phyloP scores from a whole-genome alignment of 1,284 basidiomycete genomes.

The Tilletiaria anomala region DNA sequence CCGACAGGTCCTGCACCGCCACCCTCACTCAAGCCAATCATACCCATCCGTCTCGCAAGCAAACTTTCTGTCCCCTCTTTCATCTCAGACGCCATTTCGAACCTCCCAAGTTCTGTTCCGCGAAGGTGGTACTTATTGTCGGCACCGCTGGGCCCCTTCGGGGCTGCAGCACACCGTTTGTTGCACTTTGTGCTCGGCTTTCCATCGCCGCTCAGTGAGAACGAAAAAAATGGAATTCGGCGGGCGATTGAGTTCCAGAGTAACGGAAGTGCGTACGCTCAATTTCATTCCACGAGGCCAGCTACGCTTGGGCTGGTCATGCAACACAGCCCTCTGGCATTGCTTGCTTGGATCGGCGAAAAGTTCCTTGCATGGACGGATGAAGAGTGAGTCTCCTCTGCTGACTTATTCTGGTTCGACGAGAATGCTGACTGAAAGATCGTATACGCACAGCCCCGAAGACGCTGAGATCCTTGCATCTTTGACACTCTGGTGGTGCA shows the following conservation, averaged over 20 bases:
- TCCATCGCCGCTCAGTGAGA: too few species aligned
- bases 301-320: conserved; percentile 41
- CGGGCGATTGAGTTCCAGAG: conserved; percentile 16
- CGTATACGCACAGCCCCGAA: too few species aligned
- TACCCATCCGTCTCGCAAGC: conserved; percentile 4
- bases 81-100: too few species aligned
- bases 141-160: too few species aligned
- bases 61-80: too few species aligned
- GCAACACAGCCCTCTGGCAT: conserved; percentile 38
- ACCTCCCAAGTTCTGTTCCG: too few species aligned
- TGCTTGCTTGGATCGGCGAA: conserved; percentile 43
- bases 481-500: conserved; percentile 42
- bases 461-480: conserved; percentile 34
- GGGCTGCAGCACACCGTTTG: too few species aligned
- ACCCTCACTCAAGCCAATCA: conserved; percentile 10
- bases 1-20: conserved; percentile 14
- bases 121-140: too few species aligned
- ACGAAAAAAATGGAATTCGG: conserved; percentile 7
- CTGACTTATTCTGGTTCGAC: too few species aligned
- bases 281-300: conserved; percentile 38
- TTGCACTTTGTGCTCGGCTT: too few species aligned
- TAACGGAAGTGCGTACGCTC: conserved; percentile 22
- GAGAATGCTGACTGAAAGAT: too few species aligned
- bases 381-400: too few species aligned
- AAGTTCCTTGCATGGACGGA: conserved; percentile 42